Base-by-base conservation (phyloP, 75 land plant genomes). In the Pinus tabuliformis region DNA sequence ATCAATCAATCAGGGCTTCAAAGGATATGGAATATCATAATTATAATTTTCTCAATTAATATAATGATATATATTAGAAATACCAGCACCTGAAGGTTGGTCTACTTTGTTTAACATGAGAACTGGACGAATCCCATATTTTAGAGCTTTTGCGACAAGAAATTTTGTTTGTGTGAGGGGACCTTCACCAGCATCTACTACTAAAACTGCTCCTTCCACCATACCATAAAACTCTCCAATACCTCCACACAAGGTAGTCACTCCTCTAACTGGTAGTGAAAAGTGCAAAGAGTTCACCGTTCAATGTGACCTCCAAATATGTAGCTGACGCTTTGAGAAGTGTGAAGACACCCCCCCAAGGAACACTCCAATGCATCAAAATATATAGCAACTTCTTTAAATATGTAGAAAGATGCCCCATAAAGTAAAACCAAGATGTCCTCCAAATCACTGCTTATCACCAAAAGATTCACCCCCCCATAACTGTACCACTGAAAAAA, bases 151-250 rank as follows among this genome's bases (percentile, higher is more conserved):
- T 24, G 96, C 98, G 73, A 97, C 93, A 58, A 97, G 98, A 85
- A 97, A 97, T 73, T 95, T 95, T 72, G 99, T 97, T 62, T 97
- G 99, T 59, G 99, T 98, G 57, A 97, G 88, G 6, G 99, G 99
- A 54, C 99, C 99, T 83, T 97, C 99, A 49, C 98, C 98, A 72
- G 99, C 99, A 87, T 97, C 99, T 9, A 97, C 99, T 58, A 97
- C 98, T 58, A 97, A 84, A 56, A 97, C 72, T 22, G 99, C 96
- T 37, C 99, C 99, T 77, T 49, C 2, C 9, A 49, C 12, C 9
- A 49, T 49, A 49, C 54, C 11, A 49, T 11, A 49, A 49, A 49
- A 49, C 11, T 49, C 54, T 49, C 54, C 54, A 49, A 49, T 11
- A 49, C 54, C 54, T 9, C 54, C 54, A 8, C 54, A 49, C 9